A percentile compares a stretch with the other conserved stretches of the same genome.
Evolutionary conservation across 2,329 filamentous ascomycete species (phyloP).

Genomic region (Davidsoniella eucalypti): DNA sequence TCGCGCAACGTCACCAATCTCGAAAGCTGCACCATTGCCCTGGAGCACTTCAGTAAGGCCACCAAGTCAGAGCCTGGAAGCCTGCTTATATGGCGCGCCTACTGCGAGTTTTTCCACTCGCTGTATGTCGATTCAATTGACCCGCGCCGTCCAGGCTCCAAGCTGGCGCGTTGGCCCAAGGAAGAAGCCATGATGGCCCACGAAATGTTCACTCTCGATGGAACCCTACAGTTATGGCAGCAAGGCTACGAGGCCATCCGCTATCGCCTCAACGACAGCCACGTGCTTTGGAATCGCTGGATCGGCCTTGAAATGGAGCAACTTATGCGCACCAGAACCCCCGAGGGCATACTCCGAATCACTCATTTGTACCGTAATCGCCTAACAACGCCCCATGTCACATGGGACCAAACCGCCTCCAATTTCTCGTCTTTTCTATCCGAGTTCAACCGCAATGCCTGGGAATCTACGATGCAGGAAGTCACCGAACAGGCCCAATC

Average conservation of each 20-base stretch:
- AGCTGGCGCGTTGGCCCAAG: constrained; percentile 30
- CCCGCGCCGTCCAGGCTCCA: constrained; percentile 7
- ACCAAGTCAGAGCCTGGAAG: constrained; percentile 57
- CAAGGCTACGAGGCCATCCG: constrained; percentile 55
- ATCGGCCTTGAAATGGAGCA: constrained; percentile 55
- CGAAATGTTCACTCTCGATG: constrained; percentile 54
- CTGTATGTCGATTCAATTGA: constrained; percentile 32
- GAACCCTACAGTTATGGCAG: constrained; percentile 52
- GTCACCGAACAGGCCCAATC: constrained; percentile 45
- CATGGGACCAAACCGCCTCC: constrained; percentile 60
- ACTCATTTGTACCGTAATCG: constrained; percentile 54
- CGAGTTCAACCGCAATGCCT: constrained; percentile 51
- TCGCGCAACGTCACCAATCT: constrained; percentile 41
- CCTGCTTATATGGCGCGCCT: constrained; percentile 57
- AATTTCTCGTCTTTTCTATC: constrained; percentile 60
- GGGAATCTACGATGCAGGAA: constrained; percentile 57
- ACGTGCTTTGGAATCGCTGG: constrained; percentile 66
- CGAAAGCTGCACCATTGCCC: constrained; percentile 50
- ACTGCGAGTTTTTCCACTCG: constrained; percentile 62
- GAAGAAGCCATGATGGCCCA: constrained; percentile 54
- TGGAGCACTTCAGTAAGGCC: constrained; percentile 58
- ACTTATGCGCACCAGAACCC: constrained; percentile 37
- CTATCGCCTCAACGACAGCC: constrained; percentile 61
- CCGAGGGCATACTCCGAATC: constrained; percentile 45
- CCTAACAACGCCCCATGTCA: constrained; percentile 53